Evolutionary conservation across 2,329 filamentous ascomycete genomes (phyloP), one percentile per base, ranked within the genome.

Genomic region (Trichoderma pleuroti): DNA sequence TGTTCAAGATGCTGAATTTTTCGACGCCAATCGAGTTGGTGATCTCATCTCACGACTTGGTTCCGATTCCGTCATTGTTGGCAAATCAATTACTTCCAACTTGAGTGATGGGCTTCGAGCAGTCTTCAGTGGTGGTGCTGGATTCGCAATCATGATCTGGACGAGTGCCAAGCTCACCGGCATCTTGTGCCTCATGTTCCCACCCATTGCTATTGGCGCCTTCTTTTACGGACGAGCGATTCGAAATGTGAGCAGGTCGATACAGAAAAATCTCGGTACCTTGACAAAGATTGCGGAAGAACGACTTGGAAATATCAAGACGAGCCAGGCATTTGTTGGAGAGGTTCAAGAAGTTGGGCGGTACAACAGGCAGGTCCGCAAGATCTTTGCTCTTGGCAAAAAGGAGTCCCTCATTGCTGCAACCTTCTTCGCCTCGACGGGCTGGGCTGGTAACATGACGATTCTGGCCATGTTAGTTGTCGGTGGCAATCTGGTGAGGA

Each of bases 251-350:
- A 97, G 94, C 79, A 90, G 95, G 63, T 91, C 93, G 75, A 97
- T 98, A 65, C 96, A 99, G 82, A 94, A 93, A 83, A 97, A 97
- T 75, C 83, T 99, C 14, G 96, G 96, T 75, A 92, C 92, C 0
- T 83, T 99, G 74, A 97, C 95, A 42, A 99, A 98, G 82, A 97
- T 99, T 78, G 96, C 96, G 0, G 97, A 99, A 83, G 97, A 99
- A 81, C 90, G 96, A n/a, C 84, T 99, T 26, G 95, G 96, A 69
- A 99, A 98, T 80, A 94, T 99, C 72, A 93, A 94, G 78, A 99
- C 96, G 0, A 97, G 93, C 76, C 96, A 99, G 81, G 94, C 96
- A 16, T 99, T 99, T 80, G 94, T 92, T 28, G 96, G 94, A 63
- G 96, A 99, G 80, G 89, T 94, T 14, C 91, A 96, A 75, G 96